Evolutionary conservation across 441 rosid species (phyloP).

Genomic region (Rhodomyrtus psidioides): DNA sequence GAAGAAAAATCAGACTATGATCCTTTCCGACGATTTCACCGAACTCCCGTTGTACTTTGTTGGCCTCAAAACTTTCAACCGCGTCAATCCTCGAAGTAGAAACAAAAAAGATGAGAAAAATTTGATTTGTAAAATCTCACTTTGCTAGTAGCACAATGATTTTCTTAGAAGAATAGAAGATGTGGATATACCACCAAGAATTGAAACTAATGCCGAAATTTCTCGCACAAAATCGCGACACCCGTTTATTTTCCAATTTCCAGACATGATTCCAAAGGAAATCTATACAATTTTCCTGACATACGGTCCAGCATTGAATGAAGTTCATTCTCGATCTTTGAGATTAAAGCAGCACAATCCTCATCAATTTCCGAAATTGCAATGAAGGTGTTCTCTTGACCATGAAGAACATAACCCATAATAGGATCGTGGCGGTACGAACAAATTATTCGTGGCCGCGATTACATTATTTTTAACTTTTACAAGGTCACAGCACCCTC

Average conservation of each 20-base stretch:
- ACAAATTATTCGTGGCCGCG: neutral
- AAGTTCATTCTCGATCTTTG: neutral
- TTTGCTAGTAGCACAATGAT: no score
- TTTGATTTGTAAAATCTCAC: fast-evolving
- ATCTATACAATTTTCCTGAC: neutral
- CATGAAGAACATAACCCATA: neutral
- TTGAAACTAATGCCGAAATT: no score
- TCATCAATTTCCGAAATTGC: neutral
- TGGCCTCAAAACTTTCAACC: no score
- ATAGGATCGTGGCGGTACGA: neutral
- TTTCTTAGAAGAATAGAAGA: fast-evolving
- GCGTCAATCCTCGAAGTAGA: no score
- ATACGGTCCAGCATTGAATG: neutral
- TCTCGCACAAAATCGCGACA: no score
- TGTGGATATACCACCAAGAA: fast-evolving
- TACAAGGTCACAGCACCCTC: neutral
- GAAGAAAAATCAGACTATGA: no score
- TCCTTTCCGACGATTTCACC: no score
- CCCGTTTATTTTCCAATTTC: no score
- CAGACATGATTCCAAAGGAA: neutral
- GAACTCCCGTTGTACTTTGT: no score
- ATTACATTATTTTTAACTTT: neutral
- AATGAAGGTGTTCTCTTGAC: neutral
- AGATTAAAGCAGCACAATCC: neutral
- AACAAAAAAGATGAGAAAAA: no score